Percentiles rank a stretch among this genome's conserved stretches.
Evolutionary conservation across 164 flowering plant genomes (phyloP).

Genomic region (Berberis vulgaris): DNA sequence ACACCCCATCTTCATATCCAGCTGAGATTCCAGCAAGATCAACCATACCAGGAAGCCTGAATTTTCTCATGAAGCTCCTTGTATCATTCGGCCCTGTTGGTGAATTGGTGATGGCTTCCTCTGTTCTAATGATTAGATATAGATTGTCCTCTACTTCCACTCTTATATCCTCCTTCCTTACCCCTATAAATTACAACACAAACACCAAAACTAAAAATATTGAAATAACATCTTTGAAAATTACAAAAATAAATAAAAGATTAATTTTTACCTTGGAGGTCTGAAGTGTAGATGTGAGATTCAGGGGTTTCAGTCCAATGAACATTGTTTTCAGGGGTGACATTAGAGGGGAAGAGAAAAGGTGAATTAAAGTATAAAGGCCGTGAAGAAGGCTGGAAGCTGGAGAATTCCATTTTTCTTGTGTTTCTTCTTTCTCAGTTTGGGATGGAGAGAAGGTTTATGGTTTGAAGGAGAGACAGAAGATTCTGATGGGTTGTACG

Average conservation of each 20-base stretch:
- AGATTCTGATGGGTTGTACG: too few species aligned
- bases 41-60: slow-evolving; percentile 51
- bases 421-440: not conserved
- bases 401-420: slow-evolving; percentile 4
- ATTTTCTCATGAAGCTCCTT: slow-evolving; percentile 56
- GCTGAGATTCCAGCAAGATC: slow-evolving; percentile 59
- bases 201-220: not conserved
- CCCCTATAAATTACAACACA: slow-evolving; percentile 26
- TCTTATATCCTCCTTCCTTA: slow-evolving; percentile 62
- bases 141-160: slow-evolving; percentile 68
- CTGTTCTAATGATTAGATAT: slow-evolving; percentile 62
- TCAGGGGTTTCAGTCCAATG: slow-evolving; percentile 61
- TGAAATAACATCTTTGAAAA: not conserved
- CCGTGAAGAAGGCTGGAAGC: slow-evolving; percentile 19
- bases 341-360: slow-evolving; percentile 23
- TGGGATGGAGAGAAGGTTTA: not conserved
- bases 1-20: slow-evolving; percentile 48
- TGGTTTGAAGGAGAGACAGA: too few species aligned
- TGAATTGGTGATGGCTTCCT: slow-evolving; percentile 16
- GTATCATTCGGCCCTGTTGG: slow-evolving; percentile 16
- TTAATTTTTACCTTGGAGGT: slow-evolving; percentile 42
- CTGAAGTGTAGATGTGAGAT: slow-evolving; percentile 55
- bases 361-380: slow-evolving; percentile 29
- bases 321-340: slow-evolving; percentile 46
- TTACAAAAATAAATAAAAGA: not conserved